Base-by-base conservation (phyloP, 2,329 filamentous ascomycete genomes). In the Apiospora saccharicola region DNA sequence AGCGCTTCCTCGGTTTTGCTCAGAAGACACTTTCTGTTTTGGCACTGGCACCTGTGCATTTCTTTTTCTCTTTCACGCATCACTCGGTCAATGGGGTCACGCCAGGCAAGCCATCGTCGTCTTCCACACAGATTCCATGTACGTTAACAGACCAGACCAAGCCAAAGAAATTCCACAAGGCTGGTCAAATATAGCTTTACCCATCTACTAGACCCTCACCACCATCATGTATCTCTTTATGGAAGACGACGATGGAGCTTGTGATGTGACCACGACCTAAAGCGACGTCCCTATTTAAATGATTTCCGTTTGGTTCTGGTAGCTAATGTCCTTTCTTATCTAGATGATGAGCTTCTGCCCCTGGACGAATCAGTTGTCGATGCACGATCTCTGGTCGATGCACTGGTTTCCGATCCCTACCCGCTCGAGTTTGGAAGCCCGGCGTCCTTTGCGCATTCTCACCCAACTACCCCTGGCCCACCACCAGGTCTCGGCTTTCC, bases 91-190 rank as follows among this genome's bases (percentile, higher is more conserved):
- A 74, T 81, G 78, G 82, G 81, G 84, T 82, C 68, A 86, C 83
- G 84, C 85, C 87, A 89, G 88, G 88, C 89, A 90, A 88, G 89
- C 89, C 88, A 90, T 90, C 89, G 90, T 91, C 90, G 89, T 91
- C 90, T 90, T 91, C 89, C 86, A 87, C 85, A 83, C 84, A 81
- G 80, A 80, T 81, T 78, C 83, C 83, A 90, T 92, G 90, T 92
- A 92, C 86, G 89, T 91, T 91, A 91, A 91, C 85, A 82, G 79
- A 64, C 78, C 78, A 78, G 79, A 81, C 81, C 82, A 81, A 79
- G 80, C 80, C 79, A 51, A 80, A 77, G 77, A 76, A 78, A 72
- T 74, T 74, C 74, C 73, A 74, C 75, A 75, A 82, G 82, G 82
- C 82, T 83, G 82, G 83, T 82, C 81, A 86, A 85, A 87, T 87